These are phyloP conservation scores for Pichia pseudocactophila DNA, from an alignment of 805 yeast species.

Conservation along the genomic window DNA sequence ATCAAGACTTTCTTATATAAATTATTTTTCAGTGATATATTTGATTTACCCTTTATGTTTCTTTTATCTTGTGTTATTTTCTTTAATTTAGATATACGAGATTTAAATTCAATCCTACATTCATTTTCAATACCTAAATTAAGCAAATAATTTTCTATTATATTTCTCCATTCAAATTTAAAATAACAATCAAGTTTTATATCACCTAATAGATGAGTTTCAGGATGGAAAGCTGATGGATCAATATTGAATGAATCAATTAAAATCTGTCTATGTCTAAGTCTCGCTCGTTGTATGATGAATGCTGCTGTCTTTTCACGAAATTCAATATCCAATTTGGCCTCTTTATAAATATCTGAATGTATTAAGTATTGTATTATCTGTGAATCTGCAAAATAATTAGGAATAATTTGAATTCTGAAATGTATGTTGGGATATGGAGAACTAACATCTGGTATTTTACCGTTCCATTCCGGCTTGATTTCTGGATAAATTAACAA, in stretches of 20 bases:
- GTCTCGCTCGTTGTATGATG: conserved; percentile 50
- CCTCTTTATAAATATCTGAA: conserved; percentile 60
- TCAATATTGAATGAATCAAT: conserved; percentile 20
- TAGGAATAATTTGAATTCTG: conserved; percentile 43
- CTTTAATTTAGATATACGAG: conserved; percentile 39
- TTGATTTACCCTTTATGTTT: conserved; percentile 2
- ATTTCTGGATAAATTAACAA: conserved; percentile 44
- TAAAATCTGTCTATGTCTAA: conserved; percentile 31
- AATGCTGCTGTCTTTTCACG: conserved; percentile 51
- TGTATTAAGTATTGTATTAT: conserved; percentile 41
- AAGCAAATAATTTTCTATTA: conserved; percentile 59
- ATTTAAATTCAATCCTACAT: conserved; percentile 56
- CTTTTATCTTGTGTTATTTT: conserved; percentile 23
- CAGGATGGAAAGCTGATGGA: conserved; percentile 14
- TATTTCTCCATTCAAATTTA: conserved; percentile 56
- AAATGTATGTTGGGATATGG: conserved; percentile 31
- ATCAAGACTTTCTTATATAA: conserved; percentile 22
- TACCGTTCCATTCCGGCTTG: conserved; percentile 47
- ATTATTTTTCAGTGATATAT: conserved; percentile 5
- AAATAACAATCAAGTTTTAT: conserved; percentile 21
- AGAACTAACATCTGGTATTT: conserved; percentile 36
- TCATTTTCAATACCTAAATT: conserved; percentile 65
- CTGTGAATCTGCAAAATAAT: conserved; percentile 38
- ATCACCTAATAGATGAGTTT: conserved; percentile 13
- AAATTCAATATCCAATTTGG: conserved; percentile 45